Evolutionary conservation across 345 rosid species (phyloP), one percentile per base, ranked within the genome.

Genomic region (Ceriops tagal): DNA sequence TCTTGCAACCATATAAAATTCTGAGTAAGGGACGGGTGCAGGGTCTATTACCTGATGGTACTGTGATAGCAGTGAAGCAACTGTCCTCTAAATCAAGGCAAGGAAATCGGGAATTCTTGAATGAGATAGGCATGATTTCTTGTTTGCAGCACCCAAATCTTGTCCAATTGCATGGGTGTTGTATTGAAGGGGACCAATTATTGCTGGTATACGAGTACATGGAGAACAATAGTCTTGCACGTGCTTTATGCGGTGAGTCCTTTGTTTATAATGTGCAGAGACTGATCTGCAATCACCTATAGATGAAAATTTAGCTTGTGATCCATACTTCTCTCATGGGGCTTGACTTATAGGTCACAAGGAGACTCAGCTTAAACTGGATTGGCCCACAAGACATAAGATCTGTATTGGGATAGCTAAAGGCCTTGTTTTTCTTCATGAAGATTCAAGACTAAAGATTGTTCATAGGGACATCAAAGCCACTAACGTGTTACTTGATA

Each of bases 91-190:
- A 74, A 78, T 85, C 88, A 61, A 84, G 72, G 57, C 91, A 87
- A 78, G 91, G 88, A 58, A 87, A 87, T 34, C 75, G 87, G 3
- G 86, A 87, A 64, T 87, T 85, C 30, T 69, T 85, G 26, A 87
- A 81, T 32, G 87, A 87, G 80, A 87, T 85, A 21, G 88, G 74
- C 67, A 83, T 83, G 86, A 81, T 87, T 53, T 85, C 92, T 1
- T 86, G 86, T 74, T 74, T 87, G 27, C 82, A 83, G 56, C 89
- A 87, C 70, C 84, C 86, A 2, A 86, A 85, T 78, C 83, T 87
- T 56, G 86, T 85, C 53, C 83, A 82, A 70, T 65, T 87, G 53
- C 79, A 82, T 65, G 87, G 88, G 68, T 87, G 82, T 58, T 85
- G 86, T 8, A 77, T 85, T 16, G 88, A 85, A 80, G 83, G 80